phyloP scores from a whole-genome alignment of 371 early-diverging fungal species.

The Syncephalastrum monosporum region DNA sequence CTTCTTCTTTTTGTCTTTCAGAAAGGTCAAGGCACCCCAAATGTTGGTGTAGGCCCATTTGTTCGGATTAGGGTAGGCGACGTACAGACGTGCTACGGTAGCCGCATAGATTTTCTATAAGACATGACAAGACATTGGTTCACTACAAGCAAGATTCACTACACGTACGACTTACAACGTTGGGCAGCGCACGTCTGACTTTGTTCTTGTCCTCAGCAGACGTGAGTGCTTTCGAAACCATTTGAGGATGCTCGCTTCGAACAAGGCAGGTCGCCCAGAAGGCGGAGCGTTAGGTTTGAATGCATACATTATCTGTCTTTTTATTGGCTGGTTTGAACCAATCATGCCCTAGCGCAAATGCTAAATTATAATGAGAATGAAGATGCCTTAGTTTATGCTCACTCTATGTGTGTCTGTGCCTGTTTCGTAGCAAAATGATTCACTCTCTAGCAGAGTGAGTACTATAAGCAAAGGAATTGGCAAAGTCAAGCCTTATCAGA shows the following conservation, averaged over 20 bases:
- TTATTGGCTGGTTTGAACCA: too few species aligned
- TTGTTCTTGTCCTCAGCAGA: conserved; percentile 52
- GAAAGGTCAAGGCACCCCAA: conserved; percentile 79
- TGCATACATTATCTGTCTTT: too few species aligned
- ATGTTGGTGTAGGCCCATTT: conserved; percentile 77
- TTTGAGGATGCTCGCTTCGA: conserved; percentile 7
- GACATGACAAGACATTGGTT: background rate
- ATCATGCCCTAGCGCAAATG: too few species aligned
- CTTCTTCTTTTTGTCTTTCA: conserved; percentile 61
- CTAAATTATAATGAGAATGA: too few species aligned
- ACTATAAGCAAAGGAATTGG: too few species aligned
- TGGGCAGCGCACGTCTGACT: conserved; percentile 46
- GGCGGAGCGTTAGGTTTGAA: too few species aligned
- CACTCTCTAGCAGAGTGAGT: too few species aligned
- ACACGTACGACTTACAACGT: conserved; percentile 29
- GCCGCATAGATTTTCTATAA: conserved; percentile 82
- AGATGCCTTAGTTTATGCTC: too few species aligned
- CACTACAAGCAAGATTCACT: background rate
- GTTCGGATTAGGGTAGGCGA: conserved; percentile 71
- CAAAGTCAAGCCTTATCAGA: too few species aligned
- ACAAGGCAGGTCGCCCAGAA: too few species aligned
- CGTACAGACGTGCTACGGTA: conserved; percentile 83
- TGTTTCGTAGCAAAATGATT: too few species aligned
- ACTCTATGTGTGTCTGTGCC: too few species aligned
- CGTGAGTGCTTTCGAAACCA: conserved; percentile 47